phyloP scores from a whole-genome alignment of 1,139 yeast genomes.

The Scheffersomyces insectosa region DNA sequence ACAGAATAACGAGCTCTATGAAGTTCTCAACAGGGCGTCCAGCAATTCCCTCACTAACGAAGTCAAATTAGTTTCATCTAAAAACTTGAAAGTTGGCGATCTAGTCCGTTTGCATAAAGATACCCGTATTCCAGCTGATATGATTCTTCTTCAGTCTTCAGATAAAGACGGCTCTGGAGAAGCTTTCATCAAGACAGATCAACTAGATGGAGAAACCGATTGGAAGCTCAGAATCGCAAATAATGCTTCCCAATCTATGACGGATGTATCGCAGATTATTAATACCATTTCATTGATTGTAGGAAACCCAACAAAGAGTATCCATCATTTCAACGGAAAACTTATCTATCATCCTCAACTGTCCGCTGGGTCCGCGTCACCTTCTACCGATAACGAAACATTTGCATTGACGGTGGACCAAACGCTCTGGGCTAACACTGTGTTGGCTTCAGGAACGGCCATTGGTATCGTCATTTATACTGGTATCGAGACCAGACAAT shows the following conservation, averaged over 20 bases:
- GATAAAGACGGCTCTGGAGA: conserved; percentile 74
- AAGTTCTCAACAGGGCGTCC: conserved; percentile 53
- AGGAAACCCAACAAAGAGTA: conserved; percentile 78
- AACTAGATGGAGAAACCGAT: conserved; percentile 97
- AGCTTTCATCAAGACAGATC: conserved; percentile 93
- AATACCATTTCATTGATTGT: conserved; percentile 58
- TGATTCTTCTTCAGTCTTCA: conserved; percentile 79
- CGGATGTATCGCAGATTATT: conserved; percentile 37
- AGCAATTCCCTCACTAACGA: conserved; percentile 24
- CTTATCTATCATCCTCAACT: conserved; percentile 45
- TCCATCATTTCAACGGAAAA: conserved; percentile 79
- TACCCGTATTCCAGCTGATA: conserved; percentile 89
- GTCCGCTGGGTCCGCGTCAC: conserved; percentile 18
- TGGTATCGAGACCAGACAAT: conserved; percentile 91
- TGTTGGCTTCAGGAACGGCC: conserved; percentile 89
- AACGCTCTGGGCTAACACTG: conserved; percentile 98
- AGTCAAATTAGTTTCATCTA: conserved; percentile 52
- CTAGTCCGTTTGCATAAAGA: conserved; percentile 80
- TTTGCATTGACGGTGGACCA: conserved; percentile 82
- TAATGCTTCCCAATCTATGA: conserved; percentile 62
- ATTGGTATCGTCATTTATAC: conserved; percentile 88
- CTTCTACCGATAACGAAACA: conserved; percentile 43
- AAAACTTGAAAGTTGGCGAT: conserved; percentile 82
- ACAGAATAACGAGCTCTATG: conserved; percentile 80
- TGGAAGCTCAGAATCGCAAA: conserved; percentile 91